Percentiles rank a stretch among this genome's conserved stretches.
Evolutionary conservation across 176 grass and related monocot species (phyloP).

Genomic region (Zizania latifolia): DNA sequence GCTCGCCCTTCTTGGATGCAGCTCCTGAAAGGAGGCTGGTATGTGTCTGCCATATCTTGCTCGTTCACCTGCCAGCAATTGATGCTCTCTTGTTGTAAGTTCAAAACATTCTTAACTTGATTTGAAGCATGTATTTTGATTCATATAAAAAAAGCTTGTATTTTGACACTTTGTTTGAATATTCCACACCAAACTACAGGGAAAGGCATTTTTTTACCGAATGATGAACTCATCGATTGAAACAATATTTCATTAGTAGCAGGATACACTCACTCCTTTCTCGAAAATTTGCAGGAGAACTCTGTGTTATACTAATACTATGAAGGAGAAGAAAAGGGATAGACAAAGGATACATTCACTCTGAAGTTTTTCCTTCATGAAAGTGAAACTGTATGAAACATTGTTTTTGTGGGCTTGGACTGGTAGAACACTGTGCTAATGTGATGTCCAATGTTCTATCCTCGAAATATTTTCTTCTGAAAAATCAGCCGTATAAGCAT

Average conservation of each 20-base stretch:
- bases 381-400: not conserved
- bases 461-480: not conserved
- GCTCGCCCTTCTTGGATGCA: slow-evolving; percentile 85
- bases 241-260: not conserved
- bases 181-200: not conserved
- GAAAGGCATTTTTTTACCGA: not conserved
- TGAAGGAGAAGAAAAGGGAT: not conserved
- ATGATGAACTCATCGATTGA: not conserved
- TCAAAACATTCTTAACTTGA: slow-evolving; percentile 13
- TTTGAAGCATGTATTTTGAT: not conserved
- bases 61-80: slow-evolving; percentile 55
- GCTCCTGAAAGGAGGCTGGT: slow-evolving; percentile 84
- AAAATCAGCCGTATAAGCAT: not conserved
- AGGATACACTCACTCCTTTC: not conserved
- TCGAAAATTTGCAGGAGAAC: not conserved
- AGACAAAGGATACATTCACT: not conserved
- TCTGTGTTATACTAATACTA: not conserved
- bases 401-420: not conserved
- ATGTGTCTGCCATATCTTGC: slow-evolving; percentile 91
- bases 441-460: not conserved
- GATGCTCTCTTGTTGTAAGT: not conserved
- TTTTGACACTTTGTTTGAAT: not conserved
- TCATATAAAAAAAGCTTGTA: not conserved
- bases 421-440: not conserved
- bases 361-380: not conserved